Evolutionary conservation across 805 yeast species (phyloP).

Genomic region (Metschnikowia chrysomelidarum): DNA sequence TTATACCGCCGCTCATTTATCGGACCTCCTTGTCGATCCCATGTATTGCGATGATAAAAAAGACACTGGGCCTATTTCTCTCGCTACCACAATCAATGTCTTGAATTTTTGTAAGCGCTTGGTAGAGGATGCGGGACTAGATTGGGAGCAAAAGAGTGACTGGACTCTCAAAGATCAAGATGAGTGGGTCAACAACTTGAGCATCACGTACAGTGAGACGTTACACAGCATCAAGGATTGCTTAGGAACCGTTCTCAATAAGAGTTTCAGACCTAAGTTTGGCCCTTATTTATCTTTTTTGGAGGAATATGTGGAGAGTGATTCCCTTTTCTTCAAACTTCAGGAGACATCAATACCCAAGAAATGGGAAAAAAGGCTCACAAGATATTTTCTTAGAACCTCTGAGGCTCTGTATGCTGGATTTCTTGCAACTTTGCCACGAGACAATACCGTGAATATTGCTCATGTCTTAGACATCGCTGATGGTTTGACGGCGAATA

Average conservation of each 20-base stretch:
- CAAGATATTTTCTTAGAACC: constrained; percentile 33
- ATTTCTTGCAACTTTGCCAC: constrained; percentile 50
- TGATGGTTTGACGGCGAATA: constrained; percentile 48
- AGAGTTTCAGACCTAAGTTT: constrained; percentile 52
- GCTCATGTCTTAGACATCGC: constrained; percentile 57
- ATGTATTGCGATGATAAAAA: constrained; percentile 18
- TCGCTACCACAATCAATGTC: constrained; percentile 25
- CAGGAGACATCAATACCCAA: constrained; percentile 37
- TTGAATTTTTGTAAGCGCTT: constrained; percentile 30
- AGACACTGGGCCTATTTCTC: constrained; percentile 32
- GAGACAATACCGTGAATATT: constrained; percentile 51
- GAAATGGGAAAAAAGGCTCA: constrained; percentile 45
- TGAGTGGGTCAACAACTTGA: constrained; percentile 48
- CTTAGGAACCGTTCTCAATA: constrained; percentile 41
- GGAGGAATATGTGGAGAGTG: constrained; percentile 50
- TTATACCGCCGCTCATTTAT: constrained; percentile 46
- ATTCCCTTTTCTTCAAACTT: constrained; percentile 39
- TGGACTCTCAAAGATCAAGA: constrained; percentile 47
- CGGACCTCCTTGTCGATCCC: constrained; percentile 31
- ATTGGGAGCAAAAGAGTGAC: constrained; percentile 29
- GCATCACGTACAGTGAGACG: constrained; percentile 44
- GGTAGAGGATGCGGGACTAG: constrained; percentile 31
- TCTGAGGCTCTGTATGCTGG: constrained; percentile 41
- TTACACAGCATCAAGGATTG: constrained; percentile 45
- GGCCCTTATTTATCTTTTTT: constrained; percentile 50